Evolutionary conservation across 2,329 filamentous ascomycete species (phyloP).

Genomic region (Scedosporium boydii): DNA sequence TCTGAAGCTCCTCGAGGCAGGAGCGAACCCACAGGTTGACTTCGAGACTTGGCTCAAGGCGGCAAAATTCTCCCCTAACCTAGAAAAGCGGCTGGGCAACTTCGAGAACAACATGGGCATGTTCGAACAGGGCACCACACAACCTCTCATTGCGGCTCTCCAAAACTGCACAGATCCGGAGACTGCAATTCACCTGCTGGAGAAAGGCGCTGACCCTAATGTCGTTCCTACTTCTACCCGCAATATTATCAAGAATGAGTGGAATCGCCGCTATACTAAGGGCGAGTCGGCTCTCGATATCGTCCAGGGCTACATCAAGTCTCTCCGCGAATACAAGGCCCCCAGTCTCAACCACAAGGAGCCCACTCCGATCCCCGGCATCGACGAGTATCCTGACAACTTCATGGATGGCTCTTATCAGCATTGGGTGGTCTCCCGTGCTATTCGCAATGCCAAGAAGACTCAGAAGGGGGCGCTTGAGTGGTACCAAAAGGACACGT

Average conservation of each 20-base stretch:
- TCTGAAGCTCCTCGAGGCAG: slow-evolving; percentile 51
- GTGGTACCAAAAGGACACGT: slow-evolving; percentile 14
- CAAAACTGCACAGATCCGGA: slow-evolving; percentile 32
- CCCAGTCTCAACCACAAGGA: slow-evolving; percentile 14
- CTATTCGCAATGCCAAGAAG: slow-evolving; percentile 23
- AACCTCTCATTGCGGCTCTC: slow-evolving; percentile 58
- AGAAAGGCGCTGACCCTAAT: slow-evolving; percentile 57
- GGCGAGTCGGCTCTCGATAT: slow-evolving; percentile 50
- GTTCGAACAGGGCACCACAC: slow-evolving; percentile 41
- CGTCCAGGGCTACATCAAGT: slow-evolving; percentile 41
- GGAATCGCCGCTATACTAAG: slow-evolving; percentile 20
- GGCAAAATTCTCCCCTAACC: slow-evolving; percentile 30
- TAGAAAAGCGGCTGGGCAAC: slow-evolving; percentile 18
- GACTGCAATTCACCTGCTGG: slow-evolving; percentile 48
- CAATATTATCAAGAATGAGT: slow-evolving; percentile 23
- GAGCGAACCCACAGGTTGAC: slow-evolving; percentile 49
- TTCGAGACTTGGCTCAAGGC: slow-evolving; percentile 57
- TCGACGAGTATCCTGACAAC: slow-evolving; percentile 43
- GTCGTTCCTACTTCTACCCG: slow-evolving; percentile 35
- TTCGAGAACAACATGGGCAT: slow-evolving; percentile 37
- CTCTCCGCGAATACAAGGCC: slow-evolving; percentile 35
- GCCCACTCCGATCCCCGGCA: slow-evolving; percentile 20
- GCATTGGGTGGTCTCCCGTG: slow-evolving; percentile 39
- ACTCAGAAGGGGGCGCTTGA: slow-evolving; percentile 21
- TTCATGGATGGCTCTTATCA: slow-evolving; percentile 49